Evolutionary conservation across 2,329 filamentous ascomycete genomes (phyloP), one percentile per base, ranked within the genome.

Genomic region (Hypoxylon sp.): DNA sequence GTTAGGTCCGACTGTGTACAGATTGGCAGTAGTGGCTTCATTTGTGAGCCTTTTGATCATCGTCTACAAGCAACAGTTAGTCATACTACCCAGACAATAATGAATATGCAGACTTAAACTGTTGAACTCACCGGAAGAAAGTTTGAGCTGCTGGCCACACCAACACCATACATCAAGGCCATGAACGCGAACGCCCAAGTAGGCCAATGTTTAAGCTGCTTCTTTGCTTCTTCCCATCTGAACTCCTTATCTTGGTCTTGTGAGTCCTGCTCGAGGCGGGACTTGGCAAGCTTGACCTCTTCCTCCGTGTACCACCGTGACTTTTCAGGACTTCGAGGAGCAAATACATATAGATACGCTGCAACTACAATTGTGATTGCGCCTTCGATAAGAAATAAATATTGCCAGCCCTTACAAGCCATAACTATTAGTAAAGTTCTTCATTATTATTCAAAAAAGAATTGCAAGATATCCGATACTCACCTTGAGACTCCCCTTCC

Each of bases 21-120:
- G 42, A 39, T 74, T 74, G 10, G 72, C 71, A 0, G 68, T 73
- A 0, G 73, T 67, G 1, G 79, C 74, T 9, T 75, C 76, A 10
- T 51, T 68, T n/a, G 80, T 79, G 8, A 81, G 78, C 48, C 80
- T 78, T 59, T 76, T 77, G 42, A 74, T 78, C 48, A 77, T 76
- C 35, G 81, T 79, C 70, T 67, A 46, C 11, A 6, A 0, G 29
- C 37, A 17, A 11, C 11, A 42, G 11, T 37, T 37, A 37, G 14
- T n/a, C 3, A 6, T 31, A 44, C 37, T 13, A 55, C 19, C 37
- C 11, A 35, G 14, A 46, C 9, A 9, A 11, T 13, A 5, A 24
- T 53, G 29, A 22, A 14, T 4, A 9, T 31, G 31, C 8, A 2
- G 8, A 22, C 14, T 19, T 50, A 11, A 24, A 14, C 35, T 14